A percentile compares a stretch with the other conserved stretches of the same genome.
phyloP scores from a whole-genome alignment of 2,329 filamentous ascomycete genomes.

The Knoxdaviesia proteae region DNA sequence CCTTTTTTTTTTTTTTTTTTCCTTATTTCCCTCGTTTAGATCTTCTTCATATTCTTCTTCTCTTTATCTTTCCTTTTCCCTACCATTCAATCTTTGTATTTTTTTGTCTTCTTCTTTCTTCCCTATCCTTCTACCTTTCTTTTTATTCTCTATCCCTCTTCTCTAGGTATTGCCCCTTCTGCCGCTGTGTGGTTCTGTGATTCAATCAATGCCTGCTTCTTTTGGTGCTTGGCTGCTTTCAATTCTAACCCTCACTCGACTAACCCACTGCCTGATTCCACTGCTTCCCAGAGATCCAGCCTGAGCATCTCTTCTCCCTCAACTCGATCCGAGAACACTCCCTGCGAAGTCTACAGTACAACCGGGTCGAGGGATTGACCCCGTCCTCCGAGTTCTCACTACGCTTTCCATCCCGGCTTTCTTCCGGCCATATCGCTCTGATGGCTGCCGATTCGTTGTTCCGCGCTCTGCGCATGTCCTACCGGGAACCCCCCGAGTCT shows the following conservation, averaged over 20 bases:
- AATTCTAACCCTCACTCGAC: no score
- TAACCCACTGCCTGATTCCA: no score
- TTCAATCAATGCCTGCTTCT: not conserved
- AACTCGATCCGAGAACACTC: not conserved
- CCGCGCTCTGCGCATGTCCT: slow-evolving; percentile 13
- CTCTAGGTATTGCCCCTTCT: not conserved
- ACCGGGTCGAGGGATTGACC: not conserved
- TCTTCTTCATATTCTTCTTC: not conserved
- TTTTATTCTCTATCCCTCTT: not conserved
- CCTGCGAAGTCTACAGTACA: not conserved
- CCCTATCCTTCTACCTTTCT: not conserved
- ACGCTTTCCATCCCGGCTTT: no score
- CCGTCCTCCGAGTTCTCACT: no score
- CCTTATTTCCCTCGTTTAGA: not conserved
- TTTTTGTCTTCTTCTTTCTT: not conserved
- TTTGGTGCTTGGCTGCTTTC: not conserved
- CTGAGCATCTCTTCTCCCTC: not conserved
- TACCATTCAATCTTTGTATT: not conserved
- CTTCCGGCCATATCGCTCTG: no score
- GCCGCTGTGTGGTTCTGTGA: no score
- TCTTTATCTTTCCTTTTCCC: not conserved
- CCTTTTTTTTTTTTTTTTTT: not conserved
- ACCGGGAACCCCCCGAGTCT: slow-evolving; percentile 18
- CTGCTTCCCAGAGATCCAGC: no score
- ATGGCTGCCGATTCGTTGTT: slow-evolving; percentile 6